phyloP scores from a whole-genome alignment of 345 rosid species.

The Syzygium jambos region DNA sequence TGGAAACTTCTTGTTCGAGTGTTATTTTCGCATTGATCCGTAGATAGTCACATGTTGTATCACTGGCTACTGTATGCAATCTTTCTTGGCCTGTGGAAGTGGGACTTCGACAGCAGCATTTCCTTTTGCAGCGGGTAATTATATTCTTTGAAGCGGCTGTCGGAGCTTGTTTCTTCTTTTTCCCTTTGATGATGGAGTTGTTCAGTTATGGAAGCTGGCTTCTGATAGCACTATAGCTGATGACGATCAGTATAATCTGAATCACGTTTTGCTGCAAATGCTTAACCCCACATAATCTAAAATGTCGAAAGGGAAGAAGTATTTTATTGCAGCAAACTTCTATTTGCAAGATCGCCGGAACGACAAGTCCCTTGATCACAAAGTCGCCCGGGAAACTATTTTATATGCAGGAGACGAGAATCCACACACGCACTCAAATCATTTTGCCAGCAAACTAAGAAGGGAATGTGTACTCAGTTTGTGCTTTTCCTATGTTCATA shows the following conservation, averaged over 20 bases:
- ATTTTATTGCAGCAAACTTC: neutral
- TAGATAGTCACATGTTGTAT: neutral
- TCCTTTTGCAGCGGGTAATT: neutral
- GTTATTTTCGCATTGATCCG: neutral
- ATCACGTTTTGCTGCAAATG: neutral
- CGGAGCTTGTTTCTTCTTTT: neutral
- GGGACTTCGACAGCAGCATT: neutral
- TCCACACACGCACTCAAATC: neutral
- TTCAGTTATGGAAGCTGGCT: neutral
- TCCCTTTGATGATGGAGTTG: neutral
- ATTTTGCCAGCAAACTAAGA: neutral
- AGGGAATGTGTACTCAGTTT: neutral
- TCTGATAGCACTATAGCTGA: neutral
- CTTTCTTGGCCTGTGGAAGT: neutral
- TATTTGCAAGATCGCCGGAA: neutral
- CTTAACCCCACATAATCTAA: neutral
- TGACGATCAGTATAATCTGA: neutral
- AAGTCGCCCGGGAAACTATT: neutral
- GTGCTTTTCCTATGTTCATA: neutral
- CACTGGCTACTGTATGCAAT: neutral
- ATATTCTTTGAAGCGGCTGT: neutral
- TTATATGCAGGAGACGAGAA: neutral
- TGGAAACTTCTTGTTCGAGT: neutral
- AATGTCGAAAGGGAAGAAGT: neutral
- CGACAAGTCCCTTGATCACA: neutral